Conservation (phyloP, 805 yeast genomes). For the Starmerella apicola region DNA sequence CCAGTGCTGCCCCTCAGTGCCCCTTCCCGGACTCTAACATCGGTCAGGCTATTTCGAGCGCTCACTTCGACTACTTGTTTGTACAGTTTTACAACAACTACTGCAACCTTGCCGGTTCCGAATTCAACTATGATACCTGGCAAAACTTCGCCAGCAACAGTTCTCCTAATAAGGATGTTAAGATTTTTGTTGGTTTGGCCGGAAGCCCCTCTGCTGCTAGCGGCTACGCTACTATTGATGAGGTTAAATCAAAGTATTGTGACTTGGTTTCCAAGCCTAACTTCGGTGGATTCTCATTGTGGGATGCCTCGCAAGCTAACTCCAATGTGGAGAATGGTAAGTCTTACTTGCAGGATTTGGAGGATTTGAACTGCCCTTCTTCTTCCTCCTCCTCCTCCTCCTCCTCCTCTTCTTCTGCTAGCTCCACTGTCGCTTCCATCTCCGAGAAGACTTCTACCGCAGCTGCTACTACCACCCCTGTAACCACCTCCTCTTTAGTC, state of each 20-base stretch:
- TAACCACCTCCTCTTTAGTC: too few species aligned
- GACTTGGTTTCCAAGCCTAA: slow-evolving; percentile 28
- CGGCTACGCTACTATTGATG: slow-evolving; percentile 39
- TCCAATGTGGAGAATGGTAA: slow-evolving; percentile 37
- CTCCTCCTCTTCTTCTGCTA: background rate
- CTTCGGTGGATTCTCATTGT: slow-evolving; percentile 65
- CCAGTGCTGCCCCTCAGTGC: slow-evolving; percentile 90
- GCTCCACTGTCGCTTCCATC: background rate
- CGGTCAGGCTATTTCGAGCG: slow-evolving; percentile 53
- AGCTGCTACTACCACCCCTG: background rate
- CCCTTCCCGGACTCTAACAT: slow-evolving; percentile 66
- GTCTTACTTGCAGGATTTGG: slow-evolving; percentile 35
- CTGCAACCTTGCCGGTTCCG: slow-evolving; percentile 33
- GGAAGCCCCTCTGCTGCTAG: slow-evolving; percentile 42
- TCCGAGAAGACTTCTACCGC: background rate
- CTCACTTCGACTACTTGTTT: slow-evolving; percentile 66
- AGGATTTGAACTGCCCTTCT: slow-evolving; percentile 30
- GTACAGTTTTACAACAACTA: slow-evolving; percentile 84
- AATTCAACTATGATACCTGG: slow-evolving; percentile 70
- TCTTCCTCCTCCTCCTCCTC: slow-evolving; percentile 6
- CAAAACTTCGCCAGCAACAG: slow-evolving; percentile 41
- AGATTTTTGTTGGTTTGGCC: slow-evolving; percentile 65
- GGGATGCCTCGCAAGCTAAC: slow-evolving; percentile 70
- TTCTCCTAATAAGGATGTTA: slow-evolving; percentile 57
- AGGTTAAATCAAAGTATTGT: slow-evolving; percentile 22